Conservation (phyloP, 768 basidiomycete species). For the Rhodosporidiobolus sp. region DNA sequence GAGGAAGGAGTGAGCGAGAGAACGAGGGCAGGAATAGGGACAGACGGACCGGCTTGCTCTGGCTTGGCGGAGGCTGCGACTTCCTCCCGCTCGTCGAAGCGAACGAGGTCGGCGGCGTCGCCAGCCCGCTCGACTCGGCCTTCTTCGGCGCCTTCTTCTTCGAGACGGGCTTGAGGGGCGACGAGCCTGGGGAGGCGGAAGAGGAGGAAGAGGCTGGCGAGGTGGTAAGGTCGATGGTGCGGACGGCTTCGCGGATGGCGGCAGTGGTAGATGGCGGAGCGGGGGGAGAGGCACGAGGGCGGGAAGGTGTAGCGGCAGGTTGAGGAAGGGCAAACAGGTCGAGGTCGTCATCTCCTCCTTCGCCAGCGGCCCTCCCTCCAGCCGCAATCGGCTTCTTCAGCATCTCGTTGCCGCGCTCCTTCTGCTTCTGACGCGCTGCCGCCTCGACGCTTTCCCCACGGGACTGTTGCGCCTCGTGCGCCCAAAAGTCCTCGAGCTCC, state of each 20-base stretch:
- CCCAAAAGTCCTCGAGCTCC: conserved; percentile 13
- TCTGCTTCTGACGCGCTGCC: background rate
- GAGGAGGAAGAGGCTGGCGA: background rate
- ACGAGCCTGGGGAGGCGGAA: background rate
- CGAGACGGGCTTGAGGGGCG: background rate
- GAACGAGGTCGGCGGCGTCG: background rate
- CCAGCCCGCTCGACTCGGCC: background rate
- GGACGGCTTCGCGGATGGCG: background rate
- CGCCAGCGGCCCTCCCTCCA: background rate
- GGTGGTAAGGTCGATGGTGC: background rate
- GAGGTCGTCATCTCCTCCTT: conserved; percentile 9
- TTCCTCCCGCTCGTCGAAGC: too few species aligned
- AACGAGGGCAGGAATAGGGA: too few species aligned
- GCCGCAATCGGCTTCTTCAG: background rate
- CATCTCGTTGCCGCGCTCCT: background rate
- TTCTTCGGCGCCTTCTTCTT: background rate
- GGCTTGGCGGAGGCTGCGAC: too few species aligned
- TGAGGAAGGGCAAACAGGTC: background rate
- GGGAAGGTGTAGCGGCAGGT: background rate
- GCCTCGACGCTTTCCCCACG: background rate
- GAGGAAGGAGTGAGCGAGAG: too few species aligned
- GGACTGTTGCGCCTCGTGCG: conserved; percentile 1
- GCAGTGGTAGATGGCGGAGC: background rate
- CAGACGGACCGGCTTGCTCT: too few species aligned
- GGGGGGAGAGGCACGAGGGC: background rate